phyloP scores from a whole-genome alignment of 345 rosid genomes.

The Microcos paniculata region DNA sequence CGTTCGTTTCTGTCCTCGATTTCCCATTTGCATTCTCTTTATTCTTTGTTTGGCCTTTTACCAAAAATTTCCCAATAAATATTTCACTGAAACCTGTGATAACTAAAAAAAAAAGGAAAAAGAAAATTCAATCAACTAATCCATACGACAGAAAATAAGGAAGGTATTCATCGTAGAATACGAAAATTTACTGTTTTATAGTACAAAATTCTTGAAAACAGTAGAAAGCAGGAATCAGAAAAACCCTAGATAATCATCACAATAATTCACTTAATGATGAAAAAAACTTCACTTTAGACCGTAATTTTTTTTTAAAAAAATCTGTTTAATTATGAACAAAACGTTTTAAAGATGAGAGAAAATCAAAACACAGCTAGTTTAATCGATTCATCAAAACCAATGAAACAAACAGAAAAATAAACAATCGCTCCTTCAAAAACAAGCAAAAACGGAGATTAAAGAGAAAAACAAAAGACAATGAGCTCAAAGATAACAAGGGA shows the following conservation, averaged over 20 bases:
- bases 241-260: background rate
- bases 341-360: background rate
- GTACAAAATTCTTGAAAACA: background rate
- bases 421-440: background rate
- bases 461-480: background rate
- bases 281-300: background rate
- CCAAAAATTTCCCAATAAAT: background rate
- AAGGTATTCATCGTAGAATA: background rate
- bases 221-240: background rate
- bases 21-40: conserved; percentile 45
- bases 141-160: background rate
- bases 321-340: background rate
- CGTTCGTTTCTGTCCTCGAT: conserved; percentile 87
- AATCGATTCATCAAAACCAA: background rate
- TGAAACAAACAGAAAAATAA: background rate
- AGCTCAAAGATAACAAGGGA: background rate
- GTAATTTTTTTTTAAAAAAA: background rate
- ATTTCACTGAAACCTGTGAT: conserved; percentile 9
- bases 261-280: background rate
- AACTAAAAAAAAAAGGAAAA: background rate
- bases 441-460: background rate
- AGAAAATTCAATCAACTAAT: background rate
- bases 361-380: background rate
- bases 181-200: background rate
- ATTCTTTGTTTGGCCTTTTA: background rate